Conservation (phyloP, 1,284 basidiomycete species). For the Vanrija humicola region DNA sequence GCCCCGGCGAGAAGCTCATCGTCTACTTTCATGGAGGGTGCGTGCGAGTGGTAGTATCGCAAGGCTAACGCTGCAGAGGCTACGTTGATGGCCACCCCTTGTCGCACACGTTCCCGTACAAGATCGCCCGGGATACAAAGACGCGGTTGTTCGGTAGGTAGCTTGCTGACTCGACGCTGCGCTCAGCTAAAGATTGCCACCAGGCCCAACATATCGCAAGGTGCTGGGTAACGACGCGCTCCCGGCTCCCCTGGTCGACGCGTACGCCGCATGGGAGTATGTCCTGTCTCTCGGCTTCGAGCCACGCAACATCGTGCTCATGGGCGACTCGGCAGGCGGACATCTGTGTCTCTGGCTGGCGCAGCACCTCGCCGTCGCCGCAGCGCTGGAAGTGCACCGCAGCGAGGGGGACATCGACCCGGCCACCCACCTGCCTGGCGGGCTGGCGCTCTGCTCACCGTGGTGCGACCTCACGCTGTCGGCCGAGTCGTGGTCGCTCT, state of each 20-base stretch:
- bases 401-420: too few relatives aligned
- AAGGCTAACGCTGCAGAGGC: not conserved
- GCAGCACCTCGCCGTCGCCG: not conserved
- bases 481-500: conserved; percentile 9
- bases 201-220: not conserved
- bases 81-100: not conserved
- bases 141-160: not conserved
- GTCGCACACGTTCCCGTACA: not conserved
- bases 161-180: not conserved
- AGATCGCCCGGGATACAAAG: not conserved
- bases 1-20: conserved; percentile 1
- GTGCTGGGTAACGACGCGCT: not conserved
- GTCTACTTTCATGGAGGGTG: conserved; percentile 2
- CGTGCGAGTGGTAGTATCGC: not conserved
- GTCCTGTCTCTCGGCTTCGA: not conserved
- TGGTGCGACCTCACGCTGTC: conserved; percentile 18
- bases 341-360: not conserved
- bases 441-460: conserved; percentile 7
- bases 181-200: not conserved
- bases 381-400: not conserved
- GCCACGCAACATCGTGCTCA: not conserved
- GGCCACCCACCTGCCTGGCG: conserved; percentile 17
- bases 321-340: not conserved
- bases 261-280: not conserved
- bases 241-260: not conserved